Evolutionary conservation across 495 filamentous ascomycete genomes (phyloP).

Genomic region (Hyphodiscus hymeniophilus): DNA sequence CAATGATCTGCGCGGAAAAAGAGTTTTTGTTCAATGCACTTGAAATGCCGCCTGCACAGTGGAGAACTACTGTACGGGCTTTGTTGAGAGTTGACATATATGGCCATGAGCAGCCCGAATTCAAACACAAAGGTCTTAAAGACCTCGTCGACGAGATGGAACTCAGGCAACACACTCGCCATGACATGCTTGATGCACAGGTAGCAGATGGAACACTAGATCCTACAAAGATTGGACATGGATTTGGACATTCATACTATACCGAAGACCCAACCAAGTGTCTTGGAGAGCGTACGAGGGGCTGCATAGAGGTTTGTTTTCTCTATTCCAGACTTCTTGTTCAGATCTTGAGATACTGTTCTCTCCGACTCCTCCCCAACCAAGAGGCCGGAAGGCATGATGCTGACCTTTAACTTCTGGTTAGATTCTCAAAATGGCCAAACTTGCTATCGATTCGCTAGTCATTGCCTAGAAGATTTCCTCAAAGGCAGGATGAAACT

Average conservation of each 20-base stretch:
- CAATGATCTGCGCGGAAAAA: conserved; percentile 12
- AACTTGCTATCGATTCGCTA: conserved; percentile 36
- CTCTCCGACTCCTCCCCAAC: too few species aligned
- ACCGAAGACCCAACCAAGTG: too few species aligned
- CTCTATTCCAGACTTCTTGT: too few species aligned
- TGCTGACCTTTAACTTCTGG: too few species aligned
- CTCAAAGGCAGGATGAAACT: too few species aligned
- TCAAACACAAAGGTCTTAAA: conserved; percentile 38
- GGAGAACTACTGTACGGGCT: conserved; percentile 41
- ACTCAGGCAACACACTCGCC: conserved; percentile 32
- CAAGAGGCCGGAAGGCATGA: too few species aligned
- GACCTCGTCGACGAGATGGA: conserved; percentile 43
- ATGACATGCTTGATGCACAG: conserved; percentile 28
- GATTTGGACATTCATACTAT: too few species aligned
- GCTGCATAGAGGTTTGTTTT: conserved; percentile 35
- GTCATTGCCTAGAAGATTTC: conserved; percentile 33
- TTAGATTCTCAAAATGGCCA: conserved; percentile 44
- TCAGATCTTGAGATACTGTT: too few species aligned
- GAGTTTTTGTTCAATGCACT: conserved; percentile 12
- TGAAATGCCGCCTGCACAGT: conserved; percentile 37
- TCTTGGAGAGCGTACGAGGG: conserved; percentile 8
- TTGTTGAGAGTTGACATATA: conserved; percentile 45
- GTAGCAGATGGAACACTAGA: conserved; percentile 13
- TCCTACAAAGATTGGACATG: conserved; percentile 1
- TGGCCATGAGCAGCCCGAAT: conserved; percentile 25